Conservation (phyloP, 1,139 yeast genomes). For the Debaryomycetaceae sp. region DNA sequence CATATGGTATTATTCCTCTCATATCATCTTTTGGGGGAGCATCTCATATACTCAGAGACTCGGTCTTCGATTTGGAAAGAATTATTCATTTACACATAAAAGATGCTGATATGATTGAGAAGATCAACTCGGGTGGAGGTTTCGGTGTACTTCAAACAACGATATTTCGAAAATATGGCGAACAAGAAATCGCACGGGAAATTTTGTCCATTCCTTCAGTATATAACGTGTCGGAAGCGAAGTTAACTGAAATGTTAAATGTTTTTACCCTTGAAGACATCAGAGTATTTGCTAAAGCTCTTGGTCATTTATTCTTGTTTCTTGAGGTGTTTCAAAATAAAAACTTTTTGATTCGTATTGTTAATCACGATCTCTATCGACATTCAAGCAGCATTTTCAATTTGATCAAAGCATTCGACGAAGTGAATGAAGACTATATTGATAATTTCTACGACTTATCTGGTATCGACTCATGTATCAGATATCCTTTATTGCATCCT, state of each 20-base stretch:
- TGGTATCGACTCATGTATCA: background rate
- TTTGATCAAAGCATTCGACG: background rate
- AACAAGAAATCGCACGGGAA: background rate
- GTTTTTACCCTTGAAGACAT: background rate
- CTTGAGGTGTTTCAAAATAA: background rate
- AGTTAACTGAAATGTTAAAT: background rate
- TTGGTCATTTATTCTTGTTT: slow-evolving; percentile 1
- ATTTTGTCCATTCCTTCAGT: slow-evolving; percentile 7
- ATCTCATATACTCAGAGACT: background rate
- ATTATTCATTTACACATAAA: too few relatives aligned
- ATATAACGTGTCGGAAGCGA: slow-evolving; percentile 1
- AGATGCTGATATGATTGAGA: background rate
- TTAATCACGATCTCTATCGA: slow-evolving; percentile 1
- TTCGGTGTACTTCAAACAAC: slow-evolving; percentile 5
- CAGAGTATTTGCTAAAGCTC: slow-evolving; percentile 1
- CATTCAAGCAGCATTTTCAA: slow-evolving; percentile 1
- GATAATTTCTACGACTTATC: slow-evolving; percentile 4
- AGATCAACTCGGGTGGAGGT: background rate
- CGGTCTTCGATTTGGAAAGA: background rate
- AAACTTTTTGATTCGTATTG: slow-evolving; percentile 2
- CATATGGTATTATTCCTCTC: background rate
- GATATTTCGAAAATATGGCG: slow-evolving; percentile 2
- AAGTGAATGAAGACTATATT: slow-evolving; percentile 11
- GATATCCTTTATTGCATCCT: background rate
- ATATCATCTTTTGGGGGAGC: background rate